Base-by-base conservation (phyloP, 768 basidiomycete species). In the Pleurotus tuber-regium region DNA sequence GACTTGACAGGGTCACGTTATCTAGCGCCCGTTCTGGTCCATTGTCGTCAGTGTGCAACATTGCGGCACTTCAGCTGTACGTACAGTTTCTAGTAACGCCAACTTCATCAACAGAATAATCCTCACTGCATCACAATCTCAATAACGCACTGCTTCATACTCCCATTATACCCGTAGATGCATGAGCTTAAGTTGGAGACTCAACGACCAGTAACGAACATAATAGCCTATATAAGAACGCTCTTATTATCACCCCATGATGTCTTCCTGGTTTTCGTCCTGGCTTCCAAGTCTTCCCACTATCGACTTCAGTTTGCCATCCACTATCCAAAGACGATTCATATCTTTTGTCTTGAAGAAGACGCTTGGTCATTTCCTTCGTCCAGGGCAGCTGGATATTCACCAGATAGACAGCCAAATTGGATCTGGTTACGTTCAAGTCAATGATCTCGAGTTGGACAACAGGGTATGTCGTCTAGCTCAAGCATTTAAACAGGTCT, bases 391-490 rank as follows among this genome's bases (percentile, higher is more conserved):
- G 61, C 80, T 97, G 52, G 90, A 97, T 69, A 75, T 82, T 46
- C 79, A 86, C 50, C 85, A 92, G 69, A 87, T 97, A 59, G 92
- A 96, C 60, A 89, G 92, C 24, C 92, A 96, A 68, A 86, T 98
- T 60, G 88, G 91, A n/a, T 87, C 86, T 35, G 95, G 95, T 14
- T 86, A 80, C 64, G 83, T 97, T 3, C 89, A 93, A 67, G 79
- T 98, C 30, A 86, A 86, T 56, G 84, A 92, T 61, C 72, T 97
- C 50, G 83, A 93, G 63, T 70, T 98, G 43, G 82, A 92, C 65
- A 76, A 77, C 43, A 74, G 83, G 66, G 94, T 88, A 61, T 60
- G 85, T 77, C n/a, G n/a, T n/a, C n/a, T n/a, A n/a, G n/a, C n/a
- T n/a, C n/a, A n/a, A n/a, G n/a, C 43, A 29, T 63, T 43, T 61